Percentiles rank a stretch among this genome's conserved stretches.
Conservation (phyloP, 371 early-diverging fungal genomes). For the Zopfochytrium polystomum region DNA sequence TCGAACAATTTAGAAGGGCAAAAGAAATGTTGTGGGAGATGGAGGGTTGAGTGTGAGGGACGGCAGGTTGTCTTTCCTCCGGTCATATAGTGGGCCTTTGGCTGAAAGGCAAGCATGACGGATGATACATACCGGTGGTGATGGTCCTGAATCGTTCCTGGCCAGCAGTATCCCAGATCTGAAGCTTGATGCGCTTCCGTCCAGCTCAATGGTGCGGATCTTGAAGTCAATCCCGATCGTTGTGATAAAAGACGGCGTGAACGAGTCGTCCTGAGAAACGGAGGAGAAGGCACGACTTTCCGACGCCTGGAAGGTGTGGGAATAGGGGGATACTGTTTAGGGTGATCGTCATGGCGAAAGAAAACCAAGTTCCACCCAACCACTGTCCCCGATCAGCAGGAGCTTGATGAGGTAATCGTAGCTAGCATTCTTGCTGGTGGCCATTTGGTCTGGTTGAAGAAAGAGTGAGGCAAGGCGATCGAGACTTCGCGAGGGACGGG, state of each 20-base stretch:
- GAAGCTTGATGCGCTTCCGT: slow-evolving; percentile 97
- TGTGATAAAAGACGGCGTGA: slow-evolving; percentile 95
- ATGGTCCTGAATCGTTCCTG: slow-evolving; percentile 99
- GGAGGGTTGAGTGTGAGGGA: slow-evolving; percentile 4
- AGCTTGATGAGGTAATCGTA: slow-evolving; percentile 99
- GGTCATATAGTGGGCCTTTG: too few relatives aligned
- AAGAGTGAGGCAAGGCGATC: too few relatives aligned
- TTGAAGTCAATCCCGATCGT: slow-evolving; percentile 99
- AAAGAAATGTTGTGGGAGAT: neutral
- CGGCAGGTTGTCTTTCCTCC: neutral
- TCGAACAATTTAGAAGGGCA: neutral
- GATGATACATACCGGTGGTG: slow-evolving; percentile 63
- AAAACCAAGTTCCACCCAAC: slow-evolving; percentile 32
- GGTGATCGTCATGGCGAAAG: neutral
- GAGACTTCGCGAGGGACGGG: too few relatives aligned
- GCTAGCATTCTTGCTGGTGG: slow-evolving; percentile 77
- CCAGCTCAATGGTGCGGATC: slow-evolving; percentile 98
- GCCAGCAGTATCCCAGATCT: slow-evolving; percentile 99
- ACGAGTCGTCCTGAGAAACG: slow-evolving; percentile 99
- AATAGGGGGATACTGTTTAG: slow-evolving; percentile 2
- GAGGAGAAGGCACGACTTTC: slow-evolving; percentile 96
- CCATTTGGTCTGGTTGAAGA: too few relatives aligned
- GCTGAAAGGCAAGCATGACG: slow-evolving; percentile 4
- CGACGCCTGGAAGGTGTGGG: slow-evolving; percentile 69
- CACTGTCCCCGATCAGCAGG: slow-evolving; percentile 97